Base-by-base conservation (phyloP, 495 filamentous ascomycete species). In the Hapsidospora chrysogenum region DNA sequence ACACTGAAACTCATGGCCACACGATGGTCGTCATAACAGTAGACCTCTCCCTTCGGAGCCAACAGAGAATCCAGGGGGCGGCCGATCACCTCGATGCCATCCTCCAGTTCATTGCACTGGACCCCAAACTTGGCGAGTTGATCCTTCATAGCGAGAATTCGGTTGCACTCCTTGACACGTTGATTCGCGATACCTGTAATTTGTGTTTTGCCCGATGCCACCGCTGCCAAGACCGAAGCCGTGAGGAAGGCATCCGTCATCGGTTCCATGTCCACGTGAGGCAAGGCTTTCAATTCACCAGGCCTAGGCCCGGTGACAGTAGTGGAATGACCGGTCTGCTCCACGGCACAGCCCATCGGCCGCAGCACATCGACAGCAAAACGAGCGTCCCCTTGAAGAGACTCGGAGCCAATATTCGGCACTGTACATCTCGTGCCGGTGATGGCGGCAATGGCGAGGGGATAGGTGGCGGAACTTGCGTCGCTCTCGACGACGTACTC, bases 171-270 rank as follows among this genome's bases (percentile, higher is more conserved):
- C 54, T 99, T 99, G 41, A 95, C 85, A 41, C 87, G 73, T 53
- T 99, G 89, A 51, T 99, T 99, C n/a, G 89, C 86, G 54, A 99
- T 99, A 31, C 89, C 89, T 16, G 72, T 75, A 37, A 99, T 96
- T 34, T 70, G 71, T 11, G 84, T 95, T 1, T 81, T 82, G 0
- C 77, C 75, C 10, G 68, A 76, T n/a, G 86, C 85, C 28, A 89
- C 81, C 33, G 89, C 89, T 11, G 85, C 92, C 34, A 99, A 74
- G 20, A 93, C 82, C 9, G 84, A 87, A 13, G 89, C 89, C 17
- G 82, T 92, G 19, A 99, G 63, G 68, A 99, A 99, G 35, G 89
- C 89, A 61, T 99, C 89, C 0, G 89, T 99, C 89, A 99, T 99
- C 11, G 85, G 81, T 49, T 95, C 89, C 89, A 99, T 99, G 48